These are phyloP conservation scores for Gracilaria domingensis DNA, from an alignment of 23 red algal species.

Conservation along the genomic window DNA sequence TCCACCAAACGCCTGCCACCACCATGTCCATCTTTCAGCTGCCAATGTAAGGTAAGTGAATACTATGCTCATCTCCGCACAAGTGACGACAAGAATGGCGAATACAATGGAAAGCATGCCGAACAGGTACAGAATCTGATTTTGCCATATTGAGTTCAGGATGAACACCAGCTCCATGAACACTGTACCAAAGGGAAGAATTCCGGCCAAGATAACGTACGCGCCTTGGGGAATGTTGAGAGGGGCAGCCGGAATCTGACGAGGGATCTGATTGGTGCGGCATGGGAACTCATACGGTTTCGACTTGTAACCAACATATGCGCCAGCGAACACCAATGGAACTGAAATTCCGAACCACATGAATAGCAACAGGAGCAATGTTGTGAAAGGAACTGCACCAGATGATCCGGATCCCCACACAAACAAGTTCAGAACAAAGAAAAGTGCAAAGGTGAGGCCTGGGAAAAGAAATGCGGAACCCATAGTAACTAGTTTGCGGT, in stretches of 20 bases:
- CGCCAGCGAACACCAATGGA: slow-evolving; percentile 83
- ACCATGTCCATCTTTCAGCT: slow-evolving; percentile 90
- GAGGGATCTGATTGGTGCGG: slow-evolving; percentile 92
- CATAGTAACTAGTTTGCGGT: slow-evolving; percentile 85
- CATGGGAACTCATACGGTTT: slow-evolving; percentile 84
- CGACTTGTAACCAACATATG: slow-evolving; percentile 88
- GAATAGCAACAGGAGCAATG: slow-evolving; percentile 84
- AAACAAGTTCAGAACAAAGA: slow-evolving; percentile 93
- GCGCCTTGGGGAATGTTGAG: slow-evolving; percentile 71
- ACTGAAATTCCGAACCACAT: slow-evolving; percentile 97
- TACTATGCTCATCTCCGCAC: slow-evolving; percentile 89
- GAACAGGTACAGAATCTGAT: slow-evolving; percentile 92
- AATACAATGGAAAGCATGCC: slow-evolving; percentile 91
- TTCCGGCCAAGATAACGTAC: slow-evolving; percentile 75
- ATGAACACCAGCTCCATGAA: slow-evolving; percentile 98
- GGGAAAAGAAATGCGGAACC: slow-evolving; percentile 90
- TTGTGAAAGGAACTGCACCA: slow-evolving; percentile 88
- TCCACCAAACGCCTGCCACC: slow-evolving; percentile 84
- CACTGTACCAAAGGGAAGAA: slow-evolving; percentile 94
- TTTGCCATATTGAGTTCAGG: slow-evolving; percentile 83
- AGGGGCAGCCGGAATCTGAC: slow-evolving; percentile 87
- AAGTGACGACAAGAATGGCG: slow-evolving; percentile 90
- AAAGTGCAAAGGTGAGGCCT: slow-evolving; percentile 79
- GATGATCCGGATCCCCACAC: slow-evolving; percentile 85
- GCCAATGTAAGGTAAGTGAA: slow-evolving; percentile 92